Conservation (phyloP, 768 basidiomycete genomes). For the Xanthoconium stramineum region DNA sequence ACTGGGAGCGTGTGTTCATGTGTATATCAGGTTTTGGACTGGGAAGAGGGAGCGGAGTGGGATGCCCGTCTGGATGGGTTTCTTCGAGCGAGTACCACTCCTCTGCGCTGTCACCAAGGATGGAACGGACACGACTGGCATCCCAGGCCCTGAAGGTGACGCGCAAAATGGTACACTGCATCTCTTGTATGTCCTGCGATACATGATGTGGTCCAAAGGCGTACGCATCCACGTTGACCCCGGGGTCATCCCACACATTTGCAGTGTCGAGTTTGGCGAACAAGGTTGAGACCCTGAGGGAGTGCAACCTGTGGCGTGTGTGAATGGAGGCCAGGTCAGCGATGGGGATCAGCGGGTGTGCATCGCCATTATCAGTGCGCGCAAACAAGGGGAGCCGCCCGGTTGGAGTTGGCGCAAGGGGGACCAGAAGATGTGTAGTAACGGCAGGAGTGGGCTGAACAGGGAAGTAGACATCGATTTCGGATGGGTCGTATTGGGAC, state of each 20-base stretch:
- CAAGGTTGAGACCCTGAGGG: constrained; percentile 61
- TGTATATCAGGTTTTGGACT: constrained; percentile 3
- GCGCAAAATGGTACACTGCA: constrained; percentile 62
- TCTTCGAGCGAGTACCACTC: constrained; percentile 80
- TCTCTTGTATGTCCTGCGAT: constrained; percentile 36
- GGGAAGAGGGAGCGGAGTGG: background rate
- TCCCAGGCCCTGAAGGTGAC: constrained; percentile 77
- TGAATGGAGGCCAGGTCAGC: constrained; percentile 52
- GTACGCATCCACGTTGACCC: constrained; percentile 54
- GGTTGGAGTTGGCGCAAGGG: constrained; percentile 73
- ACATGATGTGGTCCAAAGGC: constrained; percentile 47
- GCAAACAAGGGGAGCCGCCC: constrained; percentile 56
- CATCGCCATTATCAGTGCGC: constrained; percentile 8
- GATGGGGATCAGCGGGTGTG: constrained; percentile 49
- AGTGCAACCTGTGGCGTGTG: constrained; percentile 50
- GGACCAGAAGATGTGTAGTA: constrained; percentile 68
- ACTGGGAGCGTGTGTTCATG: background rate
- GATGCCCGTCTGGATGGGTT: constrained; percentile 19
- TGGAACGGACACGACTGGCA: constrained; percentile 55
- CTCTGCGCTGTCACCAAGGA: constrained; percentile 67
- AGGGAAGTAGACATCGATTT: constrained; percentile 65
- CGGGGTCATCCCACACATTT: constrained; percentile 54
- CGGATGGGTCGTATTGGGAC: constrained; percentile 29
- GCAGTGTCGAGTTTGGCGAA: constrained; percentile 70
- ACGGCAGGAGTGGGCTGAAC: constrained; percentile 35